phyloP scores from a whole-genome alignment of 371 early-diverging fungal species.

The Conidiobolus incongruus region DNA sequence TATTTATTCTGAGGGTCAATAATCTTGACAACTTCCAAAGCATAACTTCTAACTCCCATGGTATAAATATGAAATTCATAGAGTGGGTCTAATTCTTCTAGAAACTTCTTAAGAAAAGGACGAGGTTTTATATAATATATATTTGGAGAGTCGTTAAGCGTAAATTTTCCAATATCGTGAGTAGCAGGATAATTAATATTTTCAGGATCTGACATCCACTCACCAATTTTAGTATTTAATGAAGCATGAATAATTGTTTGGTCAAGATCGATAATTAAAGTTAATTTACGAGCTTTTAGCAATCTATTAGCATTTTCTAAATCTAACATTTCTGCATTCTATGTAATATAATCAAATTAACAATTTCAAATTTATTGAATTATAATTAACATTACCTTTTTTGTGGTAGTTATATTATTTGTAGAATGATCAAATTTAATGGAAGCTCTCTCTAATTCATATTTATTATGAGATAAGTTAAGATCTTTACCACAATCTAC shows the following conservation, averaged over 20 bases:
- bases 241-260: constrained; percentile 98
- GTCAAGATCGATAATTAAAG: constrained; percentile 95
- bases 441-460: too few relatives aligned
- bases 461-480: too few relatives aligned
- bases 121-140: constrained; percentile 69
- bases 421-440: too few relatives aligned
- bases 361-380: too few relatives aligned
- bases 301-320: constrained; percentile 41
- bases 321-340: constrained; percentile 68
- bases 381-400: too few relatives aligned
- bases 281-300: constrained; percentile 42
- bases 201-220: constrained; percentile 52
- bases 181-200: constrained; percentile 29
- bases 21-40: constrained; percentile 61
- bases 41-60: constrained; percentile 95
- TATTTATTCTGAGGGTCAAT: constrained; percentile 67
- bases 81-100: constrained; percentile 31
- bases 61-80: constrained; percentile 98
- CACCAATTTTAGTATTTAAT: constrained; percentile 50
- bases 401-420: too few relatives aligned
- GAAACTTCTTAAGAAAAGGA: constrained; percentile 61
- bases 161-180: constrained; percentile 46
- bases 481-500: too few relatives aligned
- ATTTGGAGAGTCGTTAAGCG: constrained; percentile 35
- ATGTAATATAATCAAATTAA: too few relatives aligned